Conservation (phyloP, 352 stramenopile species). For the Globisporangium splendens region DNA sequence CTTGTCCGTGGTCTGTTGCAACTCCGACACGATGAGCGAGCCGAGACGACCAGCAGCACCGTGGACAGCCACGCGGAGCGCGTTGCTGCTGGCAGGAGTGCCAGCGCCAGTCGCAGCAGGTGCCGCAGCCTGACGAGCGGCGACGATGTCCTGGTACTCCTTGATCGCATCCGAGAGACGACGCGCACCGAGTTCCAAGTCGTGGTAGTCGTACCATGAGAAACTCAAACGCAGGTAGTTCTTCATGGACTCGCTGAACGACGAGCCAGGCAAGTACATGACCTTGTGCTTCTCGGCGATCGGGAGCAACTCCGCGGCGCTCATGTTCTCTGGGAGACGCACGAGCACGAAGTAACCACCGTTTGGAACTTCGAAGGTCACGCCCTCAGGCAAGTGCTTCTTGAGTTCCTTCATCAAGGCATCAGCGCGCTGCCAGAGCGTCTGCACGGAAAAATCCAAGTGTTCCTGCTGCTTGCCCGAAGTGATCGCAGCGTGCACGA, state of each 20-base stretch:
- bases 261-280: conserved; percentile 76
- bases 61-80: conserved; percentile 65
- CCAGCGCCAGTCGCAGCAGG: conserved; percentile 18
- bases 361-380: conserved; percentile 75
- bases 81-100: conserved; percentile 19
- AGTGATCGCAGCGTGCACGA: conserved; percentile 70
- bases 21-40: conserved; percentile 64
- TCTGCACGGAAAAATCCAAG: conserved; percentile 69
- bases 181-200: conserved; percentile 73
- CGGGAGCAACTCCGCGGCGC: conserved; percentile 67
- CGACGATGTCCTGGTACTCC: conserved; percentile 49
- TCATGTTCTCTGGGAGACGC: conserved; percentile 69
- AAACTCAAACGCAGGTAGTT: conserved; percentile 87
- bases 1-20: conserved; percentile 44
- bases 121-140: conserved; percentile 15
- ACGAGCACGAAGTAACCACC: conserved; percentile 90
- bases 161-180: conserved; percentile 68
- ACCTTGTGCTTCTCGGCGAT: conserved; percentile 88
- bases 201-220: conserved; percentile 82
- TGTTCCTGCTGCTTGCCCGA: conserved; percentile 74
- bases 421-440: conserved; percentile 70
- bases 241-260: conserved; percentile 84
- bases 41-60: conserved; percentile 65
- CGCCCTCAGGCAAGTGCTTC: conserved; percentile 42
- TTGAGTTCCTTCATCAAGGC: conserved; percentile 77